Conservation (phyloP, 2,329 filamentous ascomycete species). For the Curvularia verruculosa region DNA sequence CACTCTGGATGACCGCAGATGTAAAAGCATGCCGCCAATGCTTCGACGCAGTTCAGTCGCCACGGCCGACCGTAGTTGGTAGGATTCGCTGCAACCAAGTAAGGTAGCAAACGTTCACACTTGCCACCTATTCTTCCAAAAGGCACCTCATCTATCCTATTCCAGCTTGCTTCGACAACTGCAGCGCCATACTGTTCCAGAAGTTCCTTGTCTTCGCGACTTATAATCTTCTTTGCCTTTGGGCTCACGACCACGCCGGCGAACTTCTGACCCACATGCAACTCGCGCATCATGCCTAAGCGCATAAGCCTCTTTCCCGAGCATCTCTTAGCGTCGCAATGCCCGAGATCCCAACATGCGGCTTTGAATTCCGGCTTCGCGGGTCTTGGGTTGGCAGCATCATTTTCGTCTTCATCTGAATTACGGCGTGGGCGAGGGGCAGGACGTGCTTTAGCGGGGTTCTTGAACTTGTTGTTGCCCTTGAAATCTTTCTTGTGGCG, state of each 20-base stretch:
- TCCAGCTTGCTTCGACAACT: conserved; percentile 98
- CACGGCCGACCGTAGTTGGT: conserved; percentile 98
- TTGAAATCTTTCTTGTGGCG: conserved; percentile 91
- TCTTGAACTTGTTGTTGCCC: conserved; percentile 73
- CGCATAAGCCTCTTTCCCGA: conserved; percentile 95
- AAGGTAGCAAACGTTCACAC: conserved; percentile 82
- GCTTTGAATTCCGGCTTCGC: conserved; percentile 76
- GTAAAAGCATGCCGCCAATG: conserved; percentile 86
- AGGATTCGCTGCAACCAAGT: conserved; percentile 93
- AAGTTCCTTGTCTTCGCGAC: conserved; percentile 79
- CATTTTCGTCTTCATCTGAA: conserved; percentile 31
- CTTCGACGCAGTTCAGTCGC: conserved; percentile 94
- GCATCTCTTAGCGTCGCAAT: conserved; percentile 96
- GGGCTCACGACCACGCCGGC: conserved; percentile 92
- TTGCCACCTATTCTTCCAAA: conserved; percentile 92
- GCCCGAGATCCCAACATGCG: conserved; percentile 96
- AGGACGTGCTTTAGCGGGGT: conserved; percentile 62
- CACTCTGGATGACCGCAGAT: conserved; percentile 93
- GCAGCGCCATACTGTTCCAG: conserved; percentile 90
- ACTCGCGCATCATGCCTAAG: conserved; percentile 88
- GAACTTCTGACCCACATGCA: conserved; percentile 90
- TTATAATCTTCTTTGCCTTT: conserved; percentile 85
- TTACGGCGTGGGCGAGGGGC: conserved; percentile 52
- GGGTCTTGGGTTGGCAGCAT: conserved; percentile 36
- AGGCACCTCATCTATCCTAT: conserved; percentile 86